Conservation (phyloP, 2,329 filamentous ascomycete genomes). For the Monilinia polystroma region DNA sequence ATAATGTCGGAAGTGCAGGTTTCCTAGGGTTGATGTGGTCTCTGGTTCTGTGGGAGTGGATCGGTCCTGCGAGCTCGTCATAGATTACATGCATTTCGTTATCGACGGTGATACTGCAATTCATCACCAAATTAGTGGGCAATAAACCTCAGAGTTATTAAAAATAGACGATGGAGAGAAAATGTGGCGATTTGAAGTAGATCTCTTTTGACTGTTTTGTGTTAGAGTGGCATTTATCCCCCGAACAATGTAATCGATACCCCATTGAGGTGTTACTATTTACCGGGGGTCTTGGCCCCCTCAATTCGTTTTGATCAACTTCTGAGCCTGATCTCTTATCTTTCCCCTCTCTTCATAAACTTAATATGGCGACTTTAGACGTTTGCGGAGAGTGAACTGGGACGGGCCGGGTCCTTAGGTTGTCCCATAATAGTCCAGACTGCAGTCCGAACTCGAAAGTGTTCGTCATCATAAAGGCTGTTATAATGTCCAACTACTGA, state of each 20-base stretch:
- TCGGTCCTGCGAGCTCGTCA: slow-evolving; percentile 14
- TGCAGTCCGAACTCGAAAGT: too few species aligned
- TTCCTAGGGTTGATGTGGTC: not conserved
- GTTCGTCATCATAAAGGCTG: too few species aligned
- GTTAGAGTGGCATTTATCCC: not conserved
- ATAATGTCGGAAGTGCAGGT: not conserved
- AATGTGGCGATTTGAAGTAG: too few species aligned
- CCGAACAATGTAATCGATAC: not conserved
- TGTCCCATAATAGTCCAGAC: too few species aligned
- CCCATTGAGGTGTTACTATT: not conserved
- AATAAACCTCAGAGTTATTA: not conserved
- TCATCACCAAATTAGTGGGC: not conserved
- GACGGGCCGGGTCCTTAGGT: too few species aligned
- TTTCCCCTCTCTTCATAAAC: not conserved
- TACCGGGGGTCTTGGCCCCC: not conserved
- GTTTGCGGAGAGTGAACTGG: not conserved
- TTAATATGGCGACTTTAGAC: not conserved
- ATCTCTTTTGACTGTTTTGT: not conserved
- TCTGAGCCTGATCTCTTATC: not conserved
- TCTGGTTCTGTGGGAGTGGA: not conserved
- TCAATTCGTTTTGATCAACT: not conserved
- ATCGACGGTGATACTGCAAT: not conserved
- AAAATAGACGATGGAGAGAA: not conserved
- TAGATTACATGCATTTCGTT: slow-evolving; percentile 15
- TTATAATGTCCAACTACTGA: too few species aligned